phyloP scores from a whole-genome alignment of 2,329 filamentous ascomycete species.

The Ophiostoma ips region DNA sequence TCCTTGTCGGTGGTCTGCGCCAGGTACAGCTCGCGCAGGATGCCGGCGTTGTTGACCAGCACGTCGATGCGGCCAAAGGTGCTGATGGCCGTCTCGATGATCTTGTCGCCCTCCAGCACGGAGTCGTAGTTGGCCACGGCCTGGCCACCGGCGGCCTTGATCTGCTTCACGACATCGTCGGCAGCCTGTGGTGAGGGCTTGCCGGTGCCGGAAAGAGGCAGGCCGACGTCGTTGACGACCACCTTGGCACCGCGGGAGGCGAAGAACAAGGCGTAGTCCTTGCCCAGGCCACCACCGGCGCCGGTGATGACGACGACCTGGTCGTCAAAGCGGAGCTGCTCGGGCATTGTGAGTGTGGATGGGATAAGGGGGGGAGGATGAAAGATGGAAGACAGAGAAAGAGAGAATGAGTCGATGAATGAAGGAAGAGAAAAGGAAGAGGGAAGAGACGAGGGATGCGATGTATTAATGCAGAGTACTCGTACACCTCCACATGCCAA shows the following conservation, averaged over 20 bases:
- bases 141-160: constrained; percentile 79
- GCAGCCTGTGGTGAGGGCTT: constrained; percentile 43
- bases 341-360: constrained; percentile 32
- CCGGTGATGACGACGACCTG: constrained; percentile 84
- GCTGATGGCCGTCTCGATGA: constrained; percentile 79
- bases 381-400: neutral
- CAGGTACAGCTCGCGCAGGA: constrained; percentile 88
- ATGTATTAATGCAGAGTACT: neutral
- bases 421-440: neutral
- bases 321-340: constrained; percentile 66
- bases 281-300: constrained; percentile 69
- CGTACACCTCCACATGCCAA: constrained; percentile 9
- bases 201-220: neutral
- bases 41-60: constrained; percentile 95
- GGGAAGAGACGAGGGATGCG: neutral
- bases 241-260: constrained; percentile 61
- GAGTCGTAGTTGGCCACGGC: constrained; percentile 96
- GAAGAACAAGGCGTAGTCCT: constrained; percentile 79
- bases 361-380: neutral
- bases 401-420: neutral
- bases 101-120: constrained; percentile 84
- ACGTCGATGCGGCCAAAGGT: constrained; percentile 79
- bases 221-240: constrained; percentile 77
- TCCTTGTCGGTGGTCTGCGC: constrained; percentile 97
- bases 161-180: constrained; percentile 71